phyloP scores from a whole-genome alignment of 1,284 basidiomycete species.

The Trichosporon sp. region DNA sequence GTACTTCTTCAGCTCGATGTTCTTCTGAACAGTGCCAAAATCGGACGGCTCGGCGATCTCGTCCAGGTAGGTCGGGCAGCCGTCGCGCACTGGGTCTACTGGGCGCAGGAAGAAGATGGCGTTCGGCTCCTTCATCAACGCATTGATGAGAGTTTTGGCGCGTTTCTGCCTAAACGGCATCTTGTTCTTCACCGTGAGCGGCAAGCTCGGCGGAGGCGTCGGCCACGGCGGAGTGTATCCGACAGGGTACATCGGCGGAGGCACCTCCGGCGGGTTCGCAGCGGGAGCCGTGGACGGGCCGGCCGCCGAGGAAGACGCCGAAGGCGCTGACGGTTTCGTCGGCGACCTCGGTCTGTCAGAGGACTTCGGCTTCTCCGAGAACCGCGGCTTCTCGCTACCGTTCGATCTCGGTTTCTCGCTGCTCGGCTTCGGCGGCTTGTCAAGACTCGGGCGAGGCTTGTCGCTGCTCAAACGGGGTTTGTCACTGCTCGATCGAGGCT shows the following conservation, averaged over 20 bases:
- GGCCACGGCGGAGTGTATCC: constrained; percentile 48
- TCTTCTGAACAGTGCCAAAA: constrained; percentile 77
- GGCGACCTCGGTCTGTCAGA: constrained; percentile 14
- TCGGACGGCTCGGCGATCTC: constrained; percentile 97
- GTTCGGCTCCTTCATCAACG: constrained; percentile 68
- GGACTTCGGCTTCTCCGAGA: constrained; percentile 10
- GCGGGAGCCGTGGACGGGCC: constrained; percentile 46
- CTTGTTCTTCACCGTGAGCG: constrained; percentile 38
- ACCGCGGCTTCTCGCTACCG: constrained; percentile 2
- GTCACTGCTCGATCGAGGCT: constrained; percentile 4
- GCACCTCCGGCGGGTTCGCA: constrained; percentile 26
- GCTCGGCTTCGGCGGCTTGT: constrained; percentile 7
- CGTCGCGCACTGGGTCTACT: constrained; percentile 80
- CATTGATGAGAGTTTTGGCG: constrained; percentile 71
- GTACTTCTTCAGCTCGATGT: constrained; percentile 68
- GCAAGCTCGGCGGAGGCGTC: constrained; percentile 39
- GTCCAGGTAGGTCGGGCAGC: constrained; percentile 89
- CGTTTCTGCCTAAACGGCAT: constrained; percentile 73
- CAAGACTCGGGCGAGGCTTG: not conserved
- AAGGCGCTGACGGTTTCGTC: not conserved
- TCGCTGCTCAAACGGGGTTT: constrained; percentile 5
- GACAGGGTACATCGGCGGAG: constrained; percentile 26
- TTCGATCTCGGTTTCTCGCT: constrained; percentile 19
- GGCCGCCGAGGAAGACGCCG: constrained; percentile 33
- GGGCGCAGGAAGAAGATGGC: constrained; percentile 77